These are phyloP conservation scores for Chalaropsis ovoidea DNA, from an alignment of 2,329 filamentous ascomycete genomes.

Conservation along the genomic window DNA sequence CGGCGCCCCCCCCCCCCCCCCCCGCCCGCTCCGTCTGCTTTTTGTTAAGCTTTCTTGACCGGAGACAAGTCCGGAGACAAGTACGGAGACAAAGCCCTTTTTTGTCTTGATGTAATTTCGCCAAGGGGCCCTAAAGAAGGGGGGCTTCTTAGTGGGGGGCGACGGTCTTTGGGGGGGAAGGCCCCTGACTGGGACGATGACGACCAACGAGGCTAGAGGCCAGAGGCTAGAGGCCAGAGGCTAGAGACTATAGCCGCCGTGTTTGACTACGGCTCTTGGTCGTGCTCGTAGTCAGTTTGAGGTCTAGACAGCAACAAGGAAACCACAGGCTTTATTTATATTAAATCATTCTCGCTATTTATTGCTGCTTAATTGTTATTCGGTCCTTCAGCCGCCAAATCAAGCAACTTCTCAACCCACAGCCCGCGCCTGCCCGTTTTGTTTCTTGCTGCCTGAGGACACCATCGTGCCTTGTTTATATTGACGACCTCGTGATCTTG, in stretches of 20 bases:
- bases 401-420: background rate
- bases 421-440: background rate
- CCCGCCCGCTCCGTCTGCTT: background rate
- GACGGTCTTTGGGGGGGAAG: background rate
- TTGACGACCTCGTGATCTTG: background rate
- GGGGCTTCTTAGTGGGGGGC: background rate
- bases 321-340: too few relatives aligned
- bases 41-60: too few relatives aligned
- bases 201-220: too few relatives aligned
- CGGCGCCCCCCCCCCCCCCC: too few relatives aligned
- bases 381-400: background rate
- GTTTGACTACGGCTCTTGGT: too few relatives aligned
- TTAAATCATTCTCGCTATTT: too few relatives aligned
- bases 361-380: too few relatives aligned
- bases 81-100: constrained; percentile 3
- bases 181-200: too few relatives aligned
- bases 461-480: too few relatives aligned
- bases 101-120: constrained; percentile 15
- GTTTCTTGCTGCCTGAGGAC: constrained; percentile 9
- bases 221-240: too few relatives aligned
- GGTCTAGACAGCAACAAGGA: background rate
- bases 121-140: background rate
- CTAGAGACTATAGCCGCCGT: too few relatives aligned
- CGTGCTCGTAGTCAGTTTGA: background rate
- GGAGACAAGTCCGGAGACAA: too few relatives aligned